Evolutionary conservation across 805 yeast genomes (phyloP).

Genomic region (Ogataea ganodermae): DNA sequence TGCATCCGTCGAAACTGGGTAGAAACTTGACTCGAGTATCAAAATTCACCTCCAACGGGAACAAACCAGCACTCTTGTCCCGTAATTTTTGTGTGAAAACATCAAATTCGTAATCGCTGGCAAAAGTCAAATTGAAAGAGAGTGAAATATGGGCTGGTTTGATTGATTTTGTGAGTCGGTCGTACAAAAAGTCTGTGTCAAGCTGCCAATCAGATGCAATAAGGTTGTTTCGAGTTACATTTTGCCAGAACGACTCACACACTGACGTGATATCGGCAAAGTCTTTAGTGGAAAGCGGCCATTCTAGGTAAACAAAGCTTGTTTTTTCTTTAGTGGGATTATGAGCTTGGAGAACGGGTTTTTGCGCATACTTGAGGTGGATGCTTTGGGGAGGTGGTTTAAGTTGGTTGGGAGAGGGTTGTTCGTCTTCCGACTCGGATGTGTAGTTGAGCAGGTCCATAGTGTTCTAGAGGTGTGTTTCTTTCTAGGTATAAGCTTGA

Average conservation of each 20-base stretch:
- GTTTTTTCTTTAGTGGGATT: background rate
- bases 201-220: conserved; percentile 2
- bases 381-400: conserved; percentile 13
- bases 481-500: no score
- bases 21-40: conserved; percentile 10
- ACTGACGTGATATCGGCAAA: background rate
- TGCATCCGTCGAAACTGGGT: conserved; percentile 20
- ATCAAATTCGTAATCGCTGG: background rate
- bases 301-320: conserved; percentile 12
- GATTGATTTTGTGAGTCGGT: conserved; percentile 16
- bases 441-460: conserved; percentile 16
- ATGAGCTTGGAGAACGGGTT: conserved; percentile 6
- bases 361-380: conserved; percentile 13
- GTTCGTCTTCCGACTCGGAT: conserved; percentile 11
- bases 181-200: conserved; percentile 10
- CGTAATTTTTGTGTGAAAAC: conserved; percentile 2
- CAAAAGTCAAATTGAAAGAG: conserved; percentile 22
- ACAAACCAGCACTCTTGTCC: background rate
- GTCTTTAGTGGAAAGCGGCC: conserved; percentile 8
- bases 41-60: conserved; percentile 12
- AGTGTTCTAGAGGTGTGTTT: no score
- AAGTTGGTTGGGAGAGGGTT: background rate
- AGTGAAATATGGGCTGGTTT: conserved; percentile 24
- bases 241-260: conserved; percentile 8
- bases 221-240: background rate